Percentiles rank a stretch among this genome's conserved stretches.
These are phyloP conservation scores for Yamadazyma taylorii DNA, from an alignment of 1,139 yeast genomes.

Conservation along the genomic window DNA sequence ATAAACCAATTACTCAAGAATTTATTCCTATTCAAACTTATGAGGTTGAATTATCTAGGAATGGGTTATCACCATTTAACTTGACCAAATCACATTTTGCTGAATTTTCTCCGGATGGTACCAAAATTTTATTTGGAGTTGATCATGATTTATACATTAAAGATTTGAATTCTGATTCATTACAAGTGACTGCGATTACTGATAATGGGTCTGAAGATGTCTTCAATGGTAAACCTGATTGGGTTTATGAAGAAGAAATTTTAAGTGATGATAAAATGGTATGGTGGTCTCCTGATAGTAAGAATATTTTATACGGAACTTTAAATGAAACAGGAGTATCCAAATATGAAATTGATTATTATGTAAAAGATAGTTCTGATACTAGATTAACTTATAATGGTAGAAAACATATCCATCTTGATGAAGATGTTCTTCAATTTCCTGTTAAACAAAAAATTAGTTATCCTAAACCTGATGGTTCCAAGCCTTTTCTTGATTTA, in stretches of 20 bases:
- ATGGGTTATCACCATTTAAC: slow-evolving; percentile 3
- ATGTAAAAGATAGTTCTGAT: slow-evolving; percentile 41
- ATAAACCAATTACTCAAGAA: slow-evolving; percentile 19
- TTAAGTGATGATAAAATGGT: slow-evolving; percentile 59
- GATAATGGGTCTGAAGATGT: slow-evolving; percentile 62
- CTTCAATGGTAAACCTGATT: slow-evolving; percentile 89
- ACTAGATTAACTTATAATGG: slow-evolving; percentile 25
- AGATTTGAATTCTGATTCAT: slow-evolving; percentile 23
- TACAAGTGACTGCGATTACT: slow-evolving; percentile 49
- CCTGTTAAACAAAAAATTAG: slow-evolving; percentile 55
- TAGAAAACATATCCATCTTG: slow-evolving; percentile 15
- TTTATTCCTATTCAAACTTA: slow-evolving; percentile 30
- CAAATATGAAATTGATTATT: slow-evolving; percentile 63
- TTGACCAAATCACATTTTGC: slow-evolving; percentile 41
- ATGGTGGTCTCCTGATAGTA: slow-evolving; percentile 88
- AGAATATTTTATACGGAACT: slow-evolving; percentile 59
- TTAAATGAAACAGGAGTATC: slow-evolving; percentile 74
- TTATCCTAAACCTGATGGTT: slow-evolving; percentile 91
- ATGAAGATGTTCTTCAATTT: slow-evolving; percentile 44
- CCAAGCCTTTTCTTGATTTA: slow-evolving; percentile 61
- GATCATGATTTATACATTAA: slow-evolving; percentile 45
- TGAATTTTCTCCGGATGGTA: slow-evolving; percentile 42
- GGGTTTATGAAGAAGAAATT: slow-evolving; percentile 98
- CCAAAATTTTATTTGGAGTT: slow-evolving; percentile 33
- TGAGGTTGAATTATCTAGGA: slow-evolving; percentile 6